Evolutionary conservation across 345 rosid genomes (phyloP).

Genomic region (Ailanthus altissimus): DNA sequence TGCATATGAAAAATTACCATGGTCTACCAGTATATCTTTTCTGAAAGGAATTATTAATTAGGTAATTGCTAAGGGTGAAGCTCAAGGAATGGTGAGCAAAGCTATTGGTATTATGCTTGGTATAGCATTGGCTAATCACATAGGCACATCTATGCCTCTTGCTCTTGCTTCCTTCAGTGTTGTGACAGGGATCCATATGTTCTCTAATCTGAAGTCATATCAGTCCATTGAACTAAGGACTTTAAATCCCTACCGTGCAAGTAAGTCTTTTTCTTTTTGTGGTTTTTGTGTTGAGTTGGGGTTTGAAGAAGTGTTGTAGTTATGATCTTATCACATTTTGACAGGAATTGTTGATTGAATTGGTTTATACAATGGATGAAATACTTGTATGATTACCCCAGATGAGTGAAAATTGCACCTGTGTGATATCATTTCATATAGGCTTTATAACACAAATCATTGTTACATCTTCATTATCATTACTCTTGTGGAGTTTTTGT

Average conservation of each 20-base stretch:
- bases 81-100: constrained; percentile 99
- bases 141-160: constrained; percentile 76
- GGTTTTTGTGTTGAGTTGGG: too few species aligned
- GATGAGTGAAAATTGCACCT: background rate
- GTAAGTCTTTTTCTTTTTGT: constrained; percentile 44
- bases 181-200: constrained; percentile 91
- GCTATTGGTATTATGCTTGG: constrained; percentile 81
- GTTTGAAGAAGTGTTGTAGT: background rate
- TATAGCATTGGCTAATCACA: constrained; percentile 70
- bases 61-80: constrained; percentile 99
- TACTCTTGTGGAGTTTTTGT: background rate
- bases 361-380: background rate
- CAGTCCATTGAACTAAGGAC: constrained; percentile 92
- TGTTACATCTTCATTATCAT: background rate
- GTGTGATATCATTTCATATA: background rate
- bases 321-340: background rate
- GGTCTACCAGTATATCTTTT: background rate
- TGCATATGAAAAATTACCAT: background rate
- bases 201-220: constrained; percentile 89
- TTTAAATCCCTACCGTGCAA: constrained; percentile 94
- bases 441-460: background rate
- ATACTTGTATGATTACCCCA: background rate
- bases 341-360: background rate
- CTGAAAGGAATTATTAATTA: constrained; percentile 31
- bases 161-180: constrained; percentile 79